Conservation (phyloP, 768 basidiomycete species). For the Panellus pusillus region DNA sequence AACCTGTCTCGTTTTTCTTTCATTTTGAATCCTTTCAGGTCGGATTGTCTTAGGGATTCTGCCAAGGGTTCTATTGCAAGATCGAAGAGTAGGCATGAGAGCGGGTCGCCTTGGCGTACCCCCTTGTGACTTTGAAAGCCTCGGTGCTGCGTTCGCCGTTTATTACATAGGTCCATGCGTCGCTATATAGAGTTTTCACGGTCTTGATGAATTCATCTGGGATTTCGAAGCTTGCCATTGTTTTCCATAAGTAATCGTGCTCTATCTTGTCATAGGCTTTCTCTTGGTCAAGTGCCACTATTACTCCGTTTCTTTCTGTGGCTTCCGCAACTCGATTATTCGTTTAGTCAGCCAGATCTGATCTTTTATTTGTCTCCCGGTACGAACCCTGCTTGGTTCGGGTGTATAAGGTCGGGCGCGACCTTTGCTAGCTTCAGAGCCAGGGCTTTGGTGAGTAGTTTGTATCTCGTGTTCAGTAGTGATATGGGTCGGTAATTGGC, state of each 20-base stretch:
- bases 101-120: constrained; percentile 33
- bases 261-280: no score
- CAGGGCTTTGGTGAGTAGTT: constrained; percentile 21
- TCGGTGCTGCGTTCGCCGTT: constrained; percentile 22
- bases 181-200: constrained; percentile 23
- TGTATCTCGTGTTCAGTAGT: constrained; percentile 21
- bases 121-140: constrained; percentile 23
- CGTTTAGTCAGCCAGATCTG: constrained; percentile 22
- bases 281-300: not conserved
- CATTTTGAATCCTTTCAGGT: constrained; percentile 20
- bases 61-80: constrained; percentile 33
- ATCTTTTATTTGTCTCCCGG: constrained; percentile 22
- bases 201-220: constrained; percentile 18
- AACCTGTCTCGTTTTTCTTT: constrained; percentile 7
- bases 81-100: constrained; percentile 33
- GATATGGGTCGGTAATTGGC: constrained; percentile 27
- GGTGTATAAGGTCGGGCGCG: constrained; percentile 22
- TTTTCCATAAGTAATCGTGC: constrained; percentile 18
- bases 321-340: constrained; percentile 17
- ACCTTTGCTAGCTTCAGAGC: constrained; percentile 12
- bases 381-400: constrained; percentile 29
- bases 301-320: constrained; percentile 16
- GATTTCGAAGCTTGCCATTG: constrained; percentile 9
- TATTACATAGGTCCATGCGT: constrained; percentile 23
- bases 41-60: constrained; percentile 11